Base-by-base conservation (phyloP, 371 early-diverging fungal genomes). In the Dichotomocladium elegans region DNA sequence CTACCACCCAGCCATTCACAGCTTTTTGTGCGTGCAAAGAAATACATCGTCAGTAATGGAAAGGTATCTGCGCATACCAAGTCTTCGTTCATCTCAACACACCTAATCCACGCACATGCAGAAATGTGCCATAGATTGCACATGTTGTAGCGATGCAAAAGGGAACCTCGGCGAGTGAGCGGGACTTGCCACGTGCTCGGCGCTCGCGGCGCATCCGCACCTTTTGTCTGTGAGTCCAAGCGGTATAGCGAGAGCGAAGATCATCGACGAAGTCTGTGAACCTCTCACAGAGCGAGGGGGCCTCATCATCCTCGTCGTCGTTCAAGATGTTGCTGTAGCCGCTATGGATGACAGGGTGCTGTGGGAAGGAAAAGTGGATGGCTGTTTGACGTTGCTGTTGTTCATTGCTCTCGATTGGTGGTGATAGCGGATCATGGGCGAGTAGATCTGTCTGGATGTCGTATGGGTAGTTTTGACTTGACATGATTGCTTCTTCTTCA, bases 1-100 rank as follows among this genome's bases (percentile, higher is more conserved):
- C 59, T 12, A 59, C 59, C 17, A 59, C 14, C 59, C 59, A 59
- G 14, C 59, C 59, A 19, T 41, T 19, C 10, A 59, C 57, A 42
- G 57, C 57, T 56, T 22, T 33, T 30, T 4, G 27, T 8, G n/a
- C n/a, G 19, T 14, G 19, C 10, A 22, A 12, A 17, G 17, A 29
- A 45, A n/a, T 5, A n/a, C 22, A 12, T n/a, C 2, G 28, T 44
- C 3, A 12, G 14, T 15, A 3, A 41, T n/a, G 7, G 22, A 46
- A 8, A 19, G 21, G 28, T 3, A 50, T 4, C n/a, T 9, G 11
- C 5, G 15, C 17, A 12, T 15, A 19, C 24, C 8, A 27, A 41
- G 19, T 6, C 31, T 15, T 2, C 26, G 3, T 5, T 15, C 14
- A 27, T 12, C 21, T 6, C 12, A 10, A 15, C 55, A 28, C 37